Evolutionary conservation across 768 basidiomycete species (phyloP), one percentile per base, ranked within the genome.

Genomic region (Serendipita sp.): DNA sequence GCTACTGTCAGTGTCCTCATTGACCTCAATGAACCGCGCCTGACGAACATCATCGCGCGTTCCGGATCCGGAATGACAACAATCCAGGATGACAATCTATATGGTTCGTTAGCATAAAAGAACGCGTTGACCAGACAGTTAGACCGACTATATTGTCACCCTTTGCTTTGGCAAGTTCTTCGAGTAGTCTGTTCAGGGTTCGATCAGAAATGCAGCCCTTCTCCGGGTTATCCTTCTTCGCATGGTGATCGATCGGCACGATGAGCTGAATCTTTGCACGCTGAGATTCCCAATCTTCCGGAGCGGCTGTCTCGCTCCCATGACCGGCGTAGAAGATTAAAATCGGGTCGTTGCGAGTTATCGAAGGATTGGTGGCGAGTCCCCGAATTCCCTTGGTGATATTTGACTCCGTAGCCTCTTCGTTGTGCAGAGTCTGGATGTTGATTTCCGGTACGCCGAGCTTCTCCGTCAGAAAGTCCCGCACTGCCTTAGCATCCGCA

Each of bases 31-130:
- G 48, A 5, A 7, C n/a, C 48, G 48, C n/a, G 48, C 30, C 8
- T n/a, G 48, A 32, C 48, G 5, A 34, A 30, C 10, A 28, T 10
- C 30, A n/a, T 37, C 16, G 24, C 78, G 73, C 11, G 71, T 74
- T 10, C 75, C 71, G 0, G 77, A 76, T 0, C 71, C 76, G 10
- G 80, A 77, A 73, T 86, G 86, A 68, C 83, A 86, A 68, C 81
- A 79, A 71, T 87, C 86, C 24, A 86, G 74, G 64, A 87, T 77
- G 65, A 87, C 71, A 1, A 85, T 84, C 79, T 80, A 13, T 7
- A 41, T 5, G 13, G 13, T 41, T 7, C 41, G 64, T 16, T 16
- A 46, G 11, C 8, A 24, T 1, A 28, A 32, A 60, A 8, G 5
- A 18, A 45, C 13, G n/a, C 18, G 44, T 30, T 7, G 30, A 3